Conservation (phyloP, 306 rosid species). For the Spatholobus suberectus region DNA sequence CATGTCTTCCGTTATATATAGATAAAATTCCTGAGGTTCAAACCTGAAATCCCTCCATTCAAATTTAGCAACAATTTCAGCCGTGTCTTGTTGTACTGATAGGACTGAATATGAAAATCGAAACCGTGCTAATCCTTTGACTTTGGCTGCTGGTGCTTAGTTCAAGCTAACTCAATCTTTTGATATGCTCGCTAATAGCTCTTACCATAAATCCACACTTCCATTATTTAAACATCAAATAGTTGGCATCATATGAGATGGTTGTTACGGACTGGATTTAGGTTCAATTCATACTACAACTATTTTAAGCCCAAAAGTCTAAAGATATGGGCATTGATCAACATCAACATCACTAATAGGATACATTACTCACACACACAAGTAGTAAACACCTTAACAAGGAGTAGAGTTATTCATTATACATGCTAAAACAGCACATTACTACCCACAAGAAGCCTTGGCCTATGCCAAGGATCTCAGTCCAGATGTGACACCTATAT, state of each 20-base stretch:
- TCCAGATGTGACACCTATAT: no score
- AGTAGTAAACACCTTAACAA: no score
- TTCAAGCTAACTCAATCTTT: neutral
- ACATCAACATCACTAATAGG: no score
- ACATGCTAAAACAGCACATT: no score
- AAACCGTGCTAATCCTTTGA: neutral
- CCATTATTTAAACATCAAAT: neutral
- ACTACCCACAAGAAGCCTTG: no score
- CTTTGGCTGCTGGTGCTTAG: neutral
- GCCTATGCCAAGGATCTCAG: no score
- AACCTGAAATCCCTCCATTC: neutral
- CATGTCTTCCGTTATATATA: neutral
- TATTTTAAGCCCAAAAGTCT: no score
- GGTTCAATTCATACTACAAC: no score
- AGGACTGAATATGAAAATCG: neutral
- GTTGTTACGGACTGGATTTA: no score
- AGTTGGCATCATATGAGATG: neutral
- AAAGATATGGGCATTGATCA: no score
- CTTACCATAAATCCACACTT: neutral
- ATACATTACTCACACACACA: no score
- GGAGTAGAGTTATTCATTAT: no score
- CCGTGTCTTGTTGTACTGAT: conserved; percentile 4
- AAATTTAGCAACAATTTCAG: neutral
- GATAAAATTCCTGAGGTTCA: neutral
- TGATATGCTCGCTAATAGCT: neutral